Evolutionary conservation across 83 land plant genomes (phyloP), one percentile per base, ranked within the genome.

Genomic region (Picea mariana): DNA sequence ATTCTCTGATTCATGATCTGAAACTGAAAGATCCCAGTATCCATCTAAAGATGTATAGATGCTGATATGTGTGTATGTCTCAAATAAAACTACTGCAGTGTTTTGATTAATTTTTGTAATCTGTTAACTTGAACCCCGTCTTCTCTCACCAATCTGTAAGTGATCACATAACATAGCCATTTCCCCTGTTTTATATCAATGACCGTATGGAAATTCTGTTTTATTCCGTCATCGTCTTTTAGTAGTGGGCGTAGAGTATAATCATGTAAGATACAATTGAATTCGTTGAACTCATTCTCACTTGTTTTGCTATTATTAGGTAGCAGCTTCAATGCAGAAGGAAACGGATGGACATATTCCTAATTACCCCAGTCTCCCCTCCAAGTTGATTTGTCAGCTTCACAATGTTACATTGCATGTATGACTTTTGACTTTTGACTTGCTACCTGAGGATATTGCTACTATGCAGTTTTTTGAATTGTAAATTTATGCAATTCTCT

Each of bases 401-500:
- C 96, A 93, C 75, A 93, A 88, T 85, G 90, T 94, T 81, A 92
- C 96, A 13, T 86, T 97, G 62, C 99, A 97, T 93, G 99, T 97
- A 88, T 26, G 91, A 52, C 31, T 61, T 24, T 63, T 11, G 62
- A 47, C 40, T 79, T 11, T 59, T 20, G 27, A 76, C 34, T 26
- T 75, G 27, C 17, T 67, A 20, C 63, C 64, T 65, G 16, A 59
- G 62, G 55, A 47, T 17, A 8, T 62, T 76, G 21, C 17, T 76
- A 34, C 17, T 67, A 60, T 55, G 13, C 20, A 58, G 21, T 67
- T 72, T 2, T 80, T 26, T 62, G 24, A 62, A 21, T 55, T 80
- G 2, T 71, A 66, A 52, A 75, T 8, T 47, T 55, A 13, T 42
- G 21, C 12, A n/a, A 62, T 68, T 24, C 0, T 62, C 24, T 67